Conservation (phyloP, 495 filamentous ascomycete genomes). For the Daldinia childiae region DNA sequence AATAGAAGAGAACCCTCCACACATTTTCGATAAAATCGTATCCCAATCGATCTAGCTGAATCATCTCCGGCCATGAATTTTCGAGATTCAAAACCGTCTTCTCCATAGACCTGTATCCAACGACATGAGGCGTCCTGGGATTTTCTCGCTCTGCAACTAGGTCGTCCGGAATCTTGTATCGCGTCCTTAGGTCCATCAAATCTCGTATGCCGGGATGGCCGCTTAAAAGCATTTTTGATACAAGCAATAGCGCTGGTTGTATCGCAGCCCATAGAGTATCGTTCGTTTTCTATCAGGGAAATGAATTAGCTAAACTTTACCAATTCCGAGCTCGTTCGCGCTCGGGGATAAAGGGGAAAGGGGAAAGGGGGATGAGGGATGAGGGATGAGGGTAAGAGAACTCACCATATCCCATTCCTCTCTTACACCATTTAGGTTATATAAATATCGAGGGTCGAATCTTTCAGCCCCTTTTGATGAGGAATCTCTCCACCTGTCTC, state of each 20-base stretch:
- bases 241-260: conserved; percentile 47
- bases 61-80: neutral
- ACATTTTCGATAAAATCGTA: neutral
- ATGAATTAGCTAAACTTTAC: neutral
- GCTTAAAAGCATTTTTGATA: conserved; percentile 31
- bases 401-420: conserved; percentile 41
- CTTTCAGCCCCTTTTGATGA: conserved; percentile 1
- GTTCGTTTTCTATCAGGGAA: conserved; percentile 30
- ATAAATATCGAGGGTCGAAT: conserved; percentile 32
- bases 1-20: neutral
- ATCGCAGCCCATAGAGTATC: conserved; percentile 48
- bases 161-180: neutral
- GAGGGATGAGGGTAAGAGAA: no score
- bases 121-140: neutral
- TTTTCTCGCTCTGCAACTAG: neutral
- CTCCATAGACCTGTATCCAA: neutral
- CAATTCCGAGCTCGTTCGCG: neutral
- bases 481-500: conserved; percentile 3
- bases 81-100: neutral
- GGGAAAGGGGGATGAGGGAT: neutral
- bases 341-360: neutral
- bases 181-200: neutral
- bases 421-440: conserved; percentile 43
- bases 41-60: neutral
- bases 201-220: neutral